Evolutionary conservation across 2,329 filamentous ascomycete genomes (phyloP), one percentile per base, ranked within the genome.

Genomic region (Alternaria conjuncta): DNA sequence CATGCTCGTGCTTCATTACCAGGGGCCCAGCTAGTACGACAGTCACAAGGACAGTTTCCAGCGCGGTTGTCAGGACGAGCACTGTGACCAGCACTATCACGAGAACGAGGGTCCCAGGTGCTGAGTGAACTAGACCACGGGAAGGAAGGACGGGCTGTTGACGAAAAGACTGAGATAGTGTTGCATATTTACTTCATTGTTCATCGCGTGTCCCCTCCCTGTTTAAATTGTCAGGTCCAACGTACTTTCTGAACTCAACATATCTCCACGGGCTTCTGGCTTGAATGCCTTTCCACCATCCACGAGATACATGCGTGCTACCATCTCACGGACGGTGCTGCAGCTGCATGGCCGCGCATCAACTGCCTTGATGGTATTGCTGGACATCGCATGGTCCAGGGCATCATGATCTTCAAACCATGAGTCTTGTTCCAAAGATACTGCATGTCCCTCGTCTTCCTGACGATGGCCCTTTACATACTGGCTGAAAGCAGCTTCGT

Each of bases 1-100:
- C 75, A 10, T 78, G 75, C 60, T 75, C 71, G 23, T 78, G 75
- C 49, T 68, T 76, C n/a, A 76, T 78, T 46, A 74, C 71, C 0
- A 64, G 57, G 13, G 75, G 68, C 3, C 72, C 72, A 11, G 73
- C 69, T 5, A 68, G 63, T 32, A 68, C 66, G 20, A 77, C 74
- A 5, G 73, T 67, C 26, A 76, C 72, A 6, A 65, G 59, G n/a
- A 75, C 72, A 30, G 43, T 67, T 5, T 69, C 57, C 15, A 61
- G 55, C 43, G 65, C 59, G 56, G 69, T 70, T 36, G 66, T 76
- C 18, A 70, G n/a, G 25, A 63, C 60, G 49, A 55, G 43, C 21
- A 63, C 60, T 9, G 49, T 55, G 13, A 53, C 43, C 9, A 63
- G 49, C 20, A 63, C 49, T 18, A 11, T 60, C 9, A 63, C 64